These are phyloP conservation scores for Hymenoscyphus fructigenus DNA, from an alignment of 2,329 filamentous ascomycete genomes.

Conservation along the genomic window DNA sequence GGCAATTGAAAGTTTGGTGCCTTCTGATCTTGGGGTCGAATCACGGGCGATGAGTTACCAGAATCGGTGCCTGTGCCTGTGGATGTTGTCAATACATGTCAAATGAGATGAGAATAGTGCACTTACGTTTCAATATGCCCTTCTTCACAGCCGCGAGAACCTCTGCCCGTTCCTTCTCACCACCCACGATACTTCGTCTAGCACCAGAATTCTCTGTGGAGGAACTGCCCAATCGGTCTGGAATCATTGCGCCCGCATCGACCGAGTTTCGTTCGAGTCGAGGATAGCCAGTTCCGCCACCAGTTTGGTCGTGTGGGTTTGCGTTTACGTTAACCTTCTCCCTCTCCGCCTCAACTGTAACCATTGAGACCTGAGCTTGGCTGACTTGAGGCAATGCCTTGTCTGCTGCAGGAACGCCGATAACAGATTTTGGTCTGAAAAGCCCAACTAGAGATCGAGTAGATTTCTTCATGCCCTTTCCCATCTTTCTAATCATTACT, in stretches of 20 bases:
- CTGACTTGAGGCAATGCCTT: conserved; percentile 63
- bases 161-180: conserved; percentile 86
- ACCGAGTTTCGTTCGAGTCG: conserved; percentile 80
- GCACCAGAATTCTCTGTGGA: conserved; percentile 61
- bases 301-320: conserved; percentile 64
- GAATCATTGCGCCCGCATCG: conserved; percentile 53
- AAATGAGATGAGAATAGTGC: not conserved
- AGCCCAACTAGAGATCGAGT: conserved; percentile 87
- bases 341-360: conserved; percentile 91
- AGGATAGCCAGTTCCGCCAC: conserved; percentile 78
- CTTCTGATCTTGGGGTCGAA: conserved; percentile 57
- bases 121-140: conserved; percentile 88
- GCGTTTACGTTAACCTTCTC: conserved; percentile 75
- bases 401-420: conserved; percentile 74
- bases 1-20: conserved; percentile 57
- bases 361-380: conserved; percentile 86
- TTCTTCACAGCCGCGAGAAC: conserved; percentile 90
- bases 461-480: conserved; percentile 94
- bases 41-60: conserved; percentile 67
- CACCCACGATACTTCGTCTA: conserved; percentile 86
- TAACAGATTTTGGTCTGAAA: conserved; percentile 90
- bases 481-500: conserved; percentile 98
- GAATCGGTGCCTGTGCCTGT: conserved; percentile 47
- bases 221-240: conserved; percentile 54
- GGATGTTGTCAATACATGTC: conserved; percentile 34